Base-by-base conservation (phyloP, 2,329 filamentous ascomycete genomes). In the Nannizziopsis arthrosporioides region DNA sequence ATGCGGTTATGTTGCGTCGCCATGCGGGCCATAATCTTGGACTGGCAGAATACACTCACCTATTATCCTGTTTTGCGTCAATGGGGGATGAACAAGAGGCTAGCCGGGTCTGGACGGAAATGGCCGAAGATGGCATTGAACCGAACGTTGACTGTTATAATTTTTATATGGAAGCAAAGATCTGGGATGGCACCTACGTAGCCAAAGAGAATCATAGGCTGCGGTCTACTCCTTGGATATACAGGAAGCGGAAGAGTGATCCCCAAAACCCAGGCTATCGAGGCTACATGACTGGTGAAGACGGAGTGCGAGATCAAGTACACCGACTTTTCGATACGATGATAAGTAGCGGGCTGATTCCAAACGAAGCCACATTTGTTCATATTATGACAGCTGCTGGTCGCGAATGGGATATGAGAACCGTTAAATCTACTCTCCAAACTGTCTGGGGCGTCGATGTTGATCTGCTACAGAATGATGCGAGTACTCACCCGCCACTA, bases 391-490 rank as follows among this genome's bases (percentile, higher is more conserved):
- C 72, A 40, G 74, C 74, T 4, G 65, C 72, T 38, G 68, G 66
- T 15, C 68, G 76, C 9, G 75, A 78, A 51, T 76, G 74, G 5
- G 68, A 77, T 54, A 48, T 73, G 1, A 45, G 54, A 9, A 68
- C 66, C 2, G 67, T 78, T 22, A 68, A 70, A 48, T 61, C 67
- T 7, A 63, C 77, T 15, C 58, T 81, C 35, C 66, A 66, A 46
- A 67, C 67, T 5, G 69, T 75, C 2, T 81, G 77, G 77, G 68
- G 71, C 31, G 66, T 81, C 37, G 68, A 77, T 51, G 63, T 73
- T 2, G 63, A 71, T 42, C 57, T 57, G 2, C 56, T 77, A 18
- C 54, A 57, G 17, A 53, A 61, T 8, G 65, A 68, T 38, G 56
- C 59, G 39, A 57, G 57, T n/a, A 52, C 53, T 4, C 51, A 65